Base-by-base conservation (phyloP, 768 basidiomycete genomes). In the Tulasnella sp. region DNA sequence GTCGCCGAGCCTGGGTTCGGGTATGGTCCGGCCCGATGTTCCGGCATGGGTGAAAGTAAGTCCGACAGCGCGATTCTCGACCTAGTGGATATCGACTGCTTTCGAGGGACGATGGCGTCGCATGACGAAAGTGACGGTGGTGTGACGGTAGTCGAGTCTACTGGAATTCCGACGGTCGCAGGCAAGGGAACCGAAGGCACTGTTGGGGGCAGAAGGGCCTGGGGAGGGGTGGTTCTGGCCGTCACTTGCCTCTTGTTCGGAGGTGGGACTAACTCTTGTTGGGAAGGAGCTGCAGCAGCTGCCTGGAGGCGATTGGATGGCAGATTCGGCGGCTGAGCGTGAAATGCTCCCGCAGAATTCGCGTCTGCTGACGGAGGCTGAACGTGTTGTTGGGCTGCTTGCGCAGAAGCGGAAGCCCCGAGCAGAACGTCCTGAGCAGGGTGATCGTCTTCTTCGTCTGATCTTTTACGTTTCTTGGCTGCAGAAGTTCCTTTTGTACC, bases 381-480 rank as follows among this genome's bases (percentile, higher is more conserved):
- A 16, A 40, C 21, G 16, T 34, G 75, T 3, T 34, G 46, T 4
- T 12, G 8, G 6, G 42, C 42, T 44, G 31, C 21, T 21, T 27
- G 46, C 52, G 46, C 21, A 19, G 44, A 42, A 40, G 40, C 12
- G 18, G 24, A 46, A 34, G 76, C 46, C 48, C 44, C 39, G 75
- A n/a, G 24, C 6, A 27, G 39, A 62, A 21, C 36, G 74, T 52
- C 44, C 19, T 27, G 1, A 19, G 18, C 36, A 42, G 36, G 36
- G 71, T 36, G 71, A 56, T 27, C 58, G 19, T 24, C 62, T 34
- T 71, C 38, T 75, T 75, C 44, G 31, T 74, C 21, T 36, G 34
- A 40, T 42, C 71, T 79, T 46, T 79, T 74, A 34, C 36, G 42
- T 40, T 74, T 79, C 14, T 79, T 76, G 34, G 42, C 78, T 12